Conservation (phyloP, 768 basidiomycete species). For the Hypholoma sublateritium region DNA sequence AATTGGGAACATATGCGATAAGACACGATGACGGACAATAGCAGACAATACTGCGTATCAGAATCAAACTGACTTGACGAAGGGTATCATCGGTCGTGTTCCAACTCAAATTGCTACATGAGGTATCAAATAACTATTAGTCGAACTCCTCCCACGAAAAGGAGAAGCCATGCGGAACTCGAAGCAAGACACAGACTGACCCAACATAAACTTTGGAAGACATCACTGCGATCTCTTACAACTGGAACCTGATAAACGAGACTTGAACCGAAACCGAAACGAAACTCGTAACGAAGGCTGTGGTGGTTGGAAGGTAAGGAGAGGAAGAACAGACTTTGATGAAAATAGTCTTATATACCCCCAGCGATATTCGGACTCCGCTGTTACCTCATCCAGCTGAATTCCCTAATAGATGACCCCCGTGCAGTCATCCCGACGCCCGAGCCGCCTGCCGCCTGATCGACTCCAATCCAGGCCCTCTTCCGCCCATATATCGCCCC, state of each 20-base stretch:
- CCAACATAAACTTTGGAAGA: conserved; percentile 90
- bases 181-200: conserved; percentile 74
- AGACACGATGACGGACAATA: conserved; percentile 41
- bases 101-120: conserved; percentile 91
- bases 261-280: conserved; percentile 57
- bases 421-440: background rate
- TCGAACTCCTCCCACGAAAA: conserved; percentile 46
- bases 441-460: conserved; percentile 2
- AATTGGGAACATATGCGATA: conserved; percentile 46
- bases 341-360: conserved; percentile 26
- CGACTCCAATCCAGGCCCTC: background rate
- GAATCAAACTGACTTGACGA: conserved; percentile 76
- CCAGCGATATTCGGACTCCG: conserved; percentile 24
- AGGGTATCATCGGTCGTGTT: conserved; percentile 93
- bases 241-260: conserved; percentile 53
- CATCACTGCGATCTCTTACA: conserved; percentile 62
- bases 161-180: conserved; percentile 47
- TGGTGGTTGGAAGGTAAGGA: conserved; percentile 49
- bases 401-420: conserved; percentile 7
- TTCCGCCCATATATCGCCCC: background rate
- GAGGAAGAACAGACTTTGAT: conserved; percentile 27
- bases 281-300: conserved; percentile 48
- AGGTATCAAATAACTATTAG: conserved; percentile 56
- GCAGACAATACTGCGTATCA: conserved; percentile 30
- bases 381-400: conserved; percentile 22